These are phyloP conservation scores for Hyaloscypha bicolor DNA, from an alignment of 495 filamentous ascomycete genomes.

Conservation along the genomic window DNA sequence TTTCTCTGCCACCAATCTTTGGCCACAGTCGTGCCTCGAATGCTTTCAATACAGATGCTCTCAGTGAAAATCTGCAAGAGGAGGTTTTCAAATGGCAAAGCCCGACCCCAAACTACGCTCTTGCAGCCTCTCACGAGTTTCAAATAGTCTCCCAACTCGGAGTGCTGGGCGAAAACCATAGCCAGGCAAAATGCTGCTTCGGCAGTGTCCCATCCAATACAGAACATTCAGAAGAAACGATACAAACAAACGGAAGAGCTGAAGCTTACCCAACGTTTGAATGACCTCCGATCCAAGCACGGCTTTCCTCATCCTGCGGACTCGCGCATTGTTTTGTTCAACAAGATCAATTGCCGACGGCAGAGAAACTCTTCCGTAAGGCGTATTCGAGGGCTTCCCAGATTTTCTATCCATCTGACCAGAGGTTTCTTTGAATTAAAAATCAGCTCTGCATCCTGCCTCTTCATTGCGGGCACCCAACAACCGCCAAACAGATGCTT, in stretches of 20 bases:
- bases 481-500: background rate
- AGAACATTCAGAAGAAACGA: background rate
- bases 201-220: background rate
- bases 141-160: background rate
- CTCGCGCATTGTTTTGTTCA: background rate
- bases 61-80: too few species aligned
- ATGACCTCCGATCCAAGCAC: background rate
- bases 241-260: conserved; percentile 1
- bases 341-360: background rate
- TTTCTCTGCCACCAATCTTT: background rate
- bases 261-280: background rate
- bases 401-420: background rate
- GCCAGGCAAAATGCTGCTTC: background rate
- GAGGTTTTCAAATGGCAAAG: too few species aligned
- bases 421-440: background rate
- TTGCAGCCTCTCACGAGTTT: background rate
- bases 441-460: background rate
- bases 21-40: background rate
- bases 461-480: background rate
- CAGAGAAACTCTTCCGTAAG: background rate
- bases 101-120: too few species aligned
- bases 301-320: background rate
- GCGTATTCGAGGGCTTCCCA: background rate
- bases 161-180: background rate
- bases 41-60: too few species aligned